Base-by-base conservation (phyloP, 2,329 filamentous ascomycete species). In the Aspergillus japonicus region DNA sequence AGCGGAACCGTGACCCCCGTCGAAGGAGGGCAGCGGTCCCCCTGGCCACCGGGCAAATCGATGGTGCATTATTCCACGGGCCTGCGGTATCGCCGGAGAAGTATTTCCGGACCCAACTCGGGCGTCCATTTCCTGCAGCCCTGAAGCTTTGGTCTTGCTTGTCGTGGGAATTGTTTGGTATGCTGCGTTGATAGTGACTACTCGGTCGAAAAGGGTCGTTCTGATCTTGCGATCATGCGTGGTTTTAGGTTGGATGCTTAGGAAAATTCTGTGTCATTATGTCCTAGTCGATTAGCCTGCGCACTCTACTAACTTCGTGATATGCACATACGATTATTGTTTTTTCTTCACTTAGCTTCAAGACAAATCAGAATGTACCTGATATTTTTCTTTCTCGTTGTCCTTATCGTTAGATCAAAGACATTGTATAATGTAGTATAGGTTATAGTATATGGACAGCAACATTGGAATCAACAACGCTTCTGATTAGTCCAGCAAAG, bases 71-170 rank as follows among this genome's bases (percentile, higher is more conserved):
- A 48, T 24, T 39, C 57, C 4, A 21, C 52, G 6, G 53, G 57
- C 10, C 23, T 50, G 8, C n/a, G 35, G 12, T 52, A 57, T 33
- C 50, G 49, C 14, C 42, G 53, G 1, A 39, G 42, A 26, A 60
- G 58, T 49, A 44, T 60, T 26, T 54, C 49, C 10, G 16, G 44
- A n/a, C 58, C 51, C 12, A 57, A 56, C 52, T 19, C 47, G 24
- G 51, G 26, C 26, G 33, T 16, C 8, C 24, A 14, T 7, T 31
- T 51, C 14, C 23, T 44, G 23, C 29, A 35, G 42, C n/a, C 53
- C 7, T 55, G 39, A 21, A 26, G 26, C 26, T 2, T 8, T 29
- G 26, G 26, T 29, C 26, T 29, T 6, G 5, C 26, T 7, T 26
- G 4, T 26, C 8, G 26, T 8, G 8, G 26, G 26, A 5, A 26